Percentiles rank a stretch among this genome's conserved stretches.
Evolutionary conservation across 192 early-diverging fungal species (phyloP).

Genomic region (Piromyces sp.): DNA sequence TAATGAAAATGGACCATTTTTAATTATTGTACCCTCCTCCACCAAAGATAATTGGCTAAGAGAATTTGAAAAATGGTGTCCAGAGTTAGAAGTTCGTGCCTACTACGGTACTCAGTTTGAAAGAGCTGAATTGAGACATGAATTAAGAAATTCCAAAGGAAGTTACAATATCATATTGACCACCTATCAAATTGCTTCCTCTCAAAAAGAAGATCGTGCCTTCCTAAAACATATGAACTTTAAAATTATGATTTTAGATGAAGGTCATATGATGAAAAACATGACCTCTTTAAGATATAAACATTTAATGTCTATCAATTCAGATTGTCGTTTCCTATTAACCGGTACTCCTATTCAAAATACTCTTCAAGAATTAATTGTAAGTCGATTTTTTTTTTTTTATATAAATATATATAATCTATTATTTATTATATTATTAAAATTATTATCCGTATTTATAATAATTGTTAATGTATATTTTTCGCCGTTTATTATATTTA

Average conservation of each 20-base stretch:
- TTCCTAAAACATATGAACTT: conserved; percentile 51
- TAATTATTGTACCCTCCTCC: conserved; percentile 74
- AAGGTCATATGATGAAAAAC: conserved; percentile 77
- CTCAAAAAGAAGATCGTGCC: conserved; percentile 43
- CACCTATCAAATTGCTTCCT: conserved; percentile 62
- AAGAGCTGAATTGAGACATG: conserved; percentile 26
- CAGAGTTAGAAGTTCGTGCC: conserved; percentile 26
- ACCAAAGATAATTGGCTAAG: conserved; percentile 83
- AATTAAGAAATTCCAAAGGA: conserved; percentile 24
- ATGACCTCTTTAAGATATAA: conserved; percentile 59
- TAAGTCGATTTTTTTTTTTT: not conserved
- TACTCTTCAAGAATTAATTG: conserved; percentile 71
- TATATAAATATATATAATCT: too few relatives aligned
- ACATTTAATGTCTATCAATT: conserved; percentile 43
- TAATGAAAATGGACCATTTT: conserved; percentile 37
- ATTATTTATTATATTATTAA: too few relatives aligned
- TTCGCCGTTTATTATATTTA: too few relatives aligned
- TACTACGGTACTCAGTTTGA: conserved; percentile 41
- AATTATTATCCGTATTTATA: too few relatives aligned
- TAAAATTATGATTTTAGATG: conserved; percentile 63
- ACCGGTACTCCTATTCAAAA: conserved; percentile 81
- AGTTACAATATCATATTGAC: conserved; percentile 54
- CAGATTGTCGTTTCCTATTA: conserved; percentile 42
- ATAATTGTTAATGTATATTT: too few relatives aligned
- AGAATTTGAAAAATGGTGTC: conserved; percentile 63